Evolutionary conservation across 805 yeast genomes (phyloP).

Genomic region (Pichia cabralensis): DNA sequence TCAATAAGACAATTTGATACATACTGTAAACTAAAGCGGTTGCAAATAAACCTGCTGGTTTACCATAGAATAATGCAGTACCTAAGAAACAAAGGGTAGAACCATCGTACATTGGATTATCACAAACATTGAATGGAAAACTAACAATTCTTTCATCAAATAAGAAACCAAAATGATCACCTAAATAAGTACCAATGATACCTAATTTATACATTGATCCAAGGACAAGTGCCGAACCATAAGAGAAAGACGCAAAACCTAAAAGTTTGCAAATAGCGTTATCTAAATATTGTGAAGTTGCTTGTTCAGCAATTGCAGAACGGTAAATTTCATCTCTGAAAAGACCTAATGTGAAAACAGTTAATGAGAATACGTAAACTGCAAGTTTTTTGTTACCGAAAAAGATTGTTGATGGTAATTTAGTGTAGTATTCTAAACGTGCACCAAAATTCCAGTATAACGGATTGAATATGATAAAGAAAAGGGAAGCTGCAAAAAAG

Average conservation of each 20-base stretch:
- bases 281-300: slow-evolving; percentile 46
- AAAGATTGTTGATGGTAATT: slow-evolving; percentile 62
- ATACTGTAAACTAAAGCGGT: slow-evolving; percentile 65
- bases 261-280: slow-evolving; percentile 26
- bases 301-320: slow-evolving; percentile 62
- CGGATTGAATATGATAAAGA: slow-evolving; percentile 81
- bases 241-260: slow-evolving; percentile 46
- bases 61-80: slow-evolving; percentile 77
- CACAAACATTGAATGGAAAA: slow-evolving; percentile 85
- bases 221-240: slow-evolving; percentile 74
- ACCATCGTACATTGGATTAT: slow-evolving; percentile 97
- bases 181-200: slow-evolving; percentile 91
- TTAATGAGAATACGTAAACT: slow-evolving; percentile 73
- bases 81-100: slow-evolving; percentile 85
- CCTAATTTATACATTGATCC: slow-evolving; percentile 89
- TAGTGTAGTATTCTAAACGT: slow-evolving; percentile 70
- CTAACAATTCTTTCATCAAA: slow-evolving; percentile 84
- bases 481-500: slow-evolving; percentile 47
- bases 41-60: slow-evolving; percentile 79
- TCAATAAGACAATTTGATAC: slow-evolving; percentile 74
- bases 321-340: slow-evolving; percentile 70
- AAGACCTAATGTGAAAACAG: slow-evolving; percentile 81
- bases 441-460: slow-evolving; percentile 94
- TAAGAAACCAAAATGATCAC: slow-evolving; percentile 94
- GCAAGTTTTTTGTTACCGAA: slow-evolving; percentile 62